Evolutionary conservation across 2,329 filamentous ascomycete genomes (phyloP), one percentile per base, ranked within the genome.

Genomic region (Spiromastix sp.): DNA sequence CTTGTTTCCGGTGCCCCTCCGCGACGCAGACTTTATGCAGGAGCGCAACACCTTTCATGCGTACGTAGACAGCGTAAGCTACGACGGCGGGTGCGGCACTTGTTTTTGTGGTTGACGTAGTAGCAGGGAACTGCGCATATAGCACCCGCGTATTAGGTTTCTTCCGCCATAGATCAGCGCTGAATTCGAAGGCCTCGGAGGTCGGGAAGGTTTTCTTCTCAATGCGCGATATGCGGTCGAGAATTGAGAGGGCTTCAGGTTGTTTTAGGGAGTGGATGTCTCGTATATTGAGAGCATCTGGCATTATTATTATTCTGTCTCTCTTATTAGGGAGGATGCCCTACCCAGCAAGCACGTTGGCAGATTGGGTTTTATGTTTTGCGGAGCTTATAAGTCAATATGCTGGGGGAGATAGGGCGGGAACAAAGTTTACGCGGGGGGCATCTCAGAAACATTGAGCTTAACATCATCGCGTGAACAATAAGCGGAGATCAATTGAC

Each of bases 1-100:
- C 67, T 47, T 59, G 58, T 18, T 59, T 54, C 44, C 68, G 63
- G 49, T 64, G 57, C 27, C 53, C 43, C 46, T 65, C 61, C 18
- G 61, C 50, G 10, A 71, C 64, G 42, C 68, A 71, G 24, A 72
- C 55, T 44, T 72, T 73, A 47, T 72, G 68, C 28, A 72, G 55
- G 36, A 68, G 58, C 12, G 63, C 63, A 17, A 58, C 42, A 31
- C 59, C 57, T 43, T 63, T 64, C 38, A 60, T 59, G 31, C 63
- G 58, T 28, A 66, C 57, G 41, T 60, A 66, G 35, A 70, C 59
- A 13, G 63, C 54, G 48, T 72, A 73, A 25, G 61, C 68, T 35
- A 62, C 51, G 18, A 68, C 38, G 10, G 20, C 28, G 15, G 25
- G 13, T n/a, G 46, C 40, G 13, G 42, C 30, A 32, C 37, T 39